phyloP scores from a whole-genome alignment of 2,329 filamentous ascomycete species.

The Beauveria bassiana region DNA sequence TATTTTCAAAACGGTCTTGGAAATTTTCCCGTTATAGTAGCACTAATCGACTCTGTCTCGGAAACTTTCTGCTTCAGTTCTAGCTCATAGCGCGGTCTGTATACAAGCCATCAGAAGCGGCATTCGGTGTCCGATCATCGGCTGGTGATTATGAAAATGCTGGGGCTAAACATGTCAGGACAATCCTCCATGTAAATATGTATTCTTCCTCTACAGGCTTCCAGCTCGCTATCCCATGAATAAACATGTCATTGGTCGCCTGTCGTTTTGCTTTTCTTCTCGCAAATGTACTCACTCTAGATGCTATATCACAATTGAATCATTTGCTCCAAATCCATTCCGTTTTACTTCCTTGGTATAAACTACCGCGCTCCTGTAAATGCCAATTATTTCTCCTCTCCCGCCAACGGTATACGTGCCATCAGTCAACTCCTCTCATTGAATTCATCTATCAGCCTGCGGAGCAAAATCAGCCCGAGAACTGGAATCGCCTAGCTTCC shows the following conservation, averaged over 20 bases:
- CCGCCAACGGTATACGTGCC: constrained; percentile 11
- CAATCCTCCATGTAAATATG: not conserved
- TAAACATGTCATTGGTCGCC: not conserved
- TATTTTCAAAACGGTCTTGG: too few species aligned
- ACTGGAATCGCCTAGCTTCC: constrained; percentile 82
- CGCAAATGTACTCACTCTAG: constrained; percentile 1
- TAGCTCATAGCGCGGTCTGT: too few species aligned
- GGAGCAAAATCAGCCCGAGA: constrained; percentile 34
- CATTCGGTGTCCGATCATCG: too few species aligned
- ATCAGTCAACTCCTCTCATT: constrained; percentile 5
- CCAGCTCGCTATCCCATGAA: not conserved
- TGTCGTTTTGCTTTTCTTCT: not conserved
- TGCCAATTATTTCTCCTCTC: constrained; percentile 13
- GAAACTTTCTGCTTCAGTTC: too few species aligned
- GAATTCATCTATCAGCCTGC: not conserved
- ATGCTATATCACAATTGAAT: constrained; percentile 11
- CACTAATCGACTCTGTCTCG: too few species aligned
- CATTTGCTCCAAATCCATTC: constrained; percentile 6
- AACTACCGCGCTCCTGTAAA: constrained; percentile 11
- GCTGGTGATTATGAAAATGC: not conserved
- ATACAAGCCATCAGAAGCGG: too few species aligned
- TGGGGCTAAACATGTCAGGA: not conserved
- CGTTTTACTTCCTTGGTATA: constrained; percentile 6
- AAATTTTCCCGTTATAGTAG: too few species aligned
- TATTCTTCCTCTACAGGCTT: not conserved